Conservation (phyloP, 352 stramenopile genomes). For the Pseudoperonospora humuli region DNA sequence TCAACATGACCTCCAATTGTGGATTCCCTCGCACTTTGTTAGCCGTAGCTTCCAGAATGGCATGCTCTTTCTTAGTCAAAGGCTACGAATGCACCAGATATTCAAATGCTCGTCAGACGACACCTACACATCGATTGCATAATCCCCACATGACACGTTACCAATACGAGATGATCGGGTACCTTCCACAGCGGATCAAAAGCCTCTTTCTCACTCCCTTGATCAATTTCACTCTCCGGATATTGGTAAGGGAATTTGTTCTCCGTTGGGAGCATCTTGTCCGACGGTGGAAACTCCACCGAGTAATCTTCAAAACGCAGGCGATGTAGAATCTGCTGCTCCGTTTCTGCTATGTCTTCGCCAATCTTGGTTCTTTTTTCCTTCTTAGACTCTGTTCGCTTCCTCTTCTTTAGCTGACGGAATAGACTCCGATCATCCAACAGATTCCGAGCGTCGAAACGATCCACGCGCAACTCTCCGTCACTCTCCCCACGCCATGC, state of each 20-base stretch:
- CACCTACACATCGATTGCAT: neutral
- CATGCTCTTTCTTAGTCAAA: constrained; percentile 33
- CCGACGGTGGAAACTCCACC: constrained; percentile 26
- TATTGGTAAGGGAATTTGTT: constrained; percentile 45
- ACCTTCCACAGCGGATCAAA: constrained; percentile 26
- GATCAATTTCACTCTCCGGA: constrained; percentile 24
- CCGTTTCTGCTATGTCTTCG: constrained; percentile 5
- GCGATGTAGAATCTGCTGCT: constrained; percentile 26
- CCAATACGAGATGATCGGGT: constrained; percentile 20
- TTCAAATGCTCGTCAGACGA: neutral
- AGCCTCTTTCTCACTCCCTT: constrained; percentile 16
- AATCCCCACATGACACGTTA: constrained; percentile 7
- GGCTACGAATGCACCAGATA: constrained; percentile 17
- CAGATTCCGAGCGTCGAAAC: constrained; percentile 58
- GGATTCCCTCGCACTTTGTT: constrained; percentile 32
- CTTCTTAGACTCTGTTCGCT: neutral
- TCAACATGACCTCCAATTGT: constrained; percentile 44
- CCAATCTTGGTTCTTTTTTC: neutral
- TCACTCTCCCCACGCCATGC: constrained; percentile 33
- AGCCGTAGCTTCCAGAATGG: constrained; percentile 36
- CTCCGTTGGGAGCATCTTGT: constrained; percentile 6
- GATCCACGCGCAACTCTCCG: constrained; percentile 36
- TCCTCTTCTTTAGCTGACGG: constrained; percentile 38
- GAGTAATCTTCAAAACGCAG: constrained; percentile 42
- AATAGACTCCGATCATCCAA: constrained; percentile 42